Percentiles rank a stretch among this genome's conserved stretches.
Conservation (phyloP, 805 yeast genomes). For the Peterozyma xylosa region DNA sequence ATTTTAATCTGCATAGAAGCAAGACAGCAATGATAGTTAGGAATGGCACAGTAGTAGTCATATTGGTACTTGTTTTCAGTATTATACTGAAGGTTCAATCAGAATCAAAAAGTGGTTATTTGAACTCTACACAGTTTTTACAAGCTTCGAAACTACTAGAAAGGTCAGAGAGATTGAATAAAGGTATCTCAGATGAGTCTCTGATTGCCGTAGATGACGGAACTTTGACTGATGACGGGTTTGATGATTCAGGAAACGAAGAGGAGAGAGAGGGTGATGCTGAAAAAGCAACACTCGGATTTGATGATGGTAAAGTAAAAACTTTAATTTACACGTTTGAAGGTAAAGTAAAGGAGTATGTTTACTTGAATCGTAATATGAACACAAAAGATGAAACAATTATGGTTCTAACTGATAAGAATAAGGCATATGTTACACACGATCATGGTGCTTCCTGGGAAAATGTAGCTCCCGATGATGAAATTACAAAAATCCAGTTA, state of each 20-base stretch:
- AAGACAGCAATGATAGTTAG: no score
- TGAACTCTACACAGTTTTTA: no score
- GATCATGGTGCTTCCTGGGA: slow-evolving; percentile 58
- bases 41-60: no score
- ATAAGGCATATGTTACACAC: slow-evolving; percentile 57
- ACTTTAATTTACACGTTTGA: slow-evolving; percentile 39
- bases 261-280: slow-evolving; percentile 26
- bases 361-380: slow-evolving; percentile 47
- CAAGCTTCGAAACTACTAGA: no score
- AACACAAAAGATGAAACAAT: slow-evolving; percentile 52
- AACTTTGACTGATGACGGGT: no score
- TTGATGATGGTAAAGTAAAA: slow-evolving; percentile 31
- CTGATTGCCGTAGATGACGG: no score
- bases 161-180: no score
- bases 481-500: slow-evolving; percentile 43
- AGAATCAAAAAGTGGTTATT: no score
- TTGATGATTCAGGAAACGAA: not conserved
- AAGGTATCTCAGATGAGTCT: no score
- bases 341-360: slow-evolving; percentile 48
- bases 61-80: no score
- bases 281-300: slow-evolving; percentile 24
- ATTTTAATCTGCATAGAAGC: no score
- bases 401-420: slow-evolving; percentile 47
- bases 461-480: slow-evolving; percentile 34
- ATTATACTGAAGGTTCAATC: no score